Conservation (phyloP, 2,329 filamentous ascomycete genomes). For the Trichophyton mentagrophytes region DNA sequence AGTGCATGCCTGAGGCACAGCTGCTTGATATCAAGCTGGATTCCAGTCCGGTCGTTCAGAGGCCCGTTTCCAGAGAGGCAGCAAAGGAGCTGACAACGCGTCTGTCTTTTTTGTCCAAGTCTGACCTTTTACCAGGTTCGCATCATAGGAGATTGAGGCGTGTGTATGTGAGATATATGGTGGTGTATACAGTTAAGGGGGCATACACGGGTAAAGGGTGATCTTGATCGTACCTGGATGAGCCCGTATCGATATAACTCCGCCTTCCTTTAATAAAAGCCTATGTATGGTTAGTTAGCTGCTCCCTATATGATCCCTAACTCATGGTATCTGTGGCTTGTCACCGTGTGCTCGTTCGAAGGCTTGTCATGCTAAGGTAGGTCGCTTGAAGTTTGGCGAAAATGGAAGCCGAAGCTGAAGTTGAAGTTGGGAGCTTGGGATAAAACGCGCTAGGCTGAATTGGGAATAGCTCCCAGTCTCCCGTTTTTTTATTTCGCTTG, state of each 20-base stretch:
- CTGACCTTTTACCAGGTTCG: constrained; percentile 37
- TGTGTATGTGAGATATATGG: neutral
- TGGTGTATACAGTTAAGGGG: too few relatives aligned
- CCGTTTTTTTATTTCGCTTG: too few relatives aligned
- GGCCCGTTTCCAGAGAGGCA: neutral
- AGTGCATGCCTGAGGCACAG: neutral
- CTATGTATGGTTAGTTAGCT: too few relatives aligned
- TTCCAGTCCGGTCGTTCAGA: neutral
- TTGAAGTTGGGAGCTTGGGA: neutral
- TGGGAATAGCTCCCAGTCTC: neutral
- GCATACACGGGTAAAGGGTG: neutral
- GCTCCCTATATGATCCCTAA: too few relatives aligned
- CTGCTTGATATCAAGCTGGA: neutral
- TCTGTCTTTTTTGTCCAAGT: constrained; percentile 15
- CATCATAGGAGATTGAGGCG: constrained; percentile 29
- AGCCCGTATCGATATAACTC: neutral
- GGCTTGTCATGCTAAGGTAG: too few relatives aligned
- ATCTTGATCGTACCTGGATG: neutral
- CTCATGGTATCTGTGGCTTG: too few relatives aligned
- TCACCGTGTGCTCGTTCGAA: too few relatives aligned
- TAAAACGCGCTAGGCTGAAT: neutral
- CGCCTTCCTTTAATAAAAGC: neutral
- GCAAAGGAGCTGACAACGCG: neutral
- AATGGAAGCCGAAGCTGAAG: neutral
- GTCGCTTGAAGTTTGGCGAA: neutral